Evolutionary conservation across 371 early-diverging fungal species (phyloP).

Genomic region (Gilbertella persicaria): DNA sequence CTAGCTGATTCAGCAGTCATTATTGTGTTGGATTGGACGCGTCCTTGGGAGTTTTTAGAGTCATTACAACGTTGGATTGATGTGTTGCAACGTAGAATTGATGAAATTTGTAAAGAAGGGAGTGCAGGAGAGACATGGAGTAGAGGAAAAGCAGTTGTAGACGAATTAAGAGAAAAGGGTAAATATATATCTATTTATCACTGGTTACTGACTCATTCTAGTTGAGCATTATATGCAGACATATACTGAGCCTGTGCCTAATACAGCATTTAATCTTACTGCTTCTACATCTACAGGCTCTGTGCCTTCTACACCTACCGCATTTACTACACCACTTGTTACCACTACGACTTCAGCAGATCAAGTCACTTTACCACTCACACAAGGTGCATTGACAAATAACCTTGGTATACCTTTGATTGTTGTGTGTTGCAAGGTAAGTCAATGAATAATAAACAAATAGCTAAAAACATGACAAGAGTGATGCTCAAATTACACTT

Average conservation of each 20-base stretch:
- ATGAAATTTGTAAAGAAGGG: constrained; percentile 65
- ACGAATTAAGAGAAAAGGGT: constrained; percentile 77
- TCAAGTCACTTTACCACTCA: constrained; percentile 75
- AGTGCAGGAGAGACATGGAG: constrained; percentile 57
- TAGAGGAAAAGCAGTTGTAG: constrained; percentile 67
- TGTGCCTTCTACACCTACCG: constrained; percentile 16
- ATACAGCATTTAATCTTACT: constrained; percentile 29
- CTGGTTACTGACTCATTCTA: too few relatives aligned
- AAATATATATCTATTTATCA: constrained; percentile 15
- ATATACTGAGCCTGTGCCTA: constrained; percentile 51
- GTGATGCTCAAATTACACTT: constrained; percentile 74
- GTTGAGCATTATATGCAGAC: constrained; percentile 66
- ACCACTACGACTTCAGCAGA: constrained; percentile 53
- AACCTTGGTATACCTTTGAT: constrained; percentile 90
- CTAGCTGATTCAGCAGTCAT: constrained; percentile 70
- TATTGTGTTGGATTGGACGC: constrained; percentile 89
- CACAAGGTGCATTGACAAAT: constrained; percentile 76
- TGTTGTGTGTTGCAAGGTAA: constrained; percentile 90
- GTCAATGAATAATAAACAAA: not conserved
- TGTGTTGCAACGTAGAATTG: constrained; percentile 67
- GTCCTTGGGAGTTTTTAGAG: constrained; percentile 88
- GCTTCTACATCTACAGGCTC: constrained; percentile 44
- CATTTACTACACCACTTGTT: constrained; percentile 36
- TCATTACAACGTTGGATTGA: constrained; percentile 80
- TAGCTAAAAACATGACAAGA: constrained; percentile 38